Evolutionary conservation across 116 monocot species (phyloP).

Genomic region (Zostera marina): DNA sequence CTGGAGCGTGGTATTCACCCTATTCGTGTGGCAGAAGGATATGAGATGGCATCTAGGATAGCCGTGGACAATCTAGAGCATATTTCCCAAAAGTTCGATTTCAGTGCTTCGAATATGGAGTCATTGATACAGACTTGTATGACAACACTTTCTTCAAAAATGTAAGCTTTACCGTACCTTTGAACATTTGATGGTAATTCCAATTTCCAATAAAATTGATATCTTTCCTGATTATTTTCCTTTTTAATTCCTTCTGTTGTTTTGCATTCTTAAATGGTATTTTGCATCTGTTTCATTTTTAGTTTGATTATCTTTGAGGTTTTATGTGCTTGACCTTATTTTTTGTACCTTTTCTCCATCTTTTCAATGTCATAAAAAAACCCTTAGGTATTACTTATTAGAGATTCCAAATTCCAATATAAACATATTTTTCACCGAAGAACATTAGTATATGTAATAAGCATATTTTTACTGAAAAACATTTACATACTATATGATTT

Average conservation of each 20-base stretch:
- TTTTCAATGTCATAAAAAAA: too few species aligned
- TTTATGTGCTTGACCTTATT: too few species aligned
- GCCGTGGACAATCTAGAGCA: slow-evolving; percentile 72
- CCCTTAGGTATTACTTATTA: too few species aligned
- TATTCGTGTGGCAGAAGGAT: slow-evolving; percentile 83
- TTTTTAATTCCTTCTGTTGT: too few species aligned
- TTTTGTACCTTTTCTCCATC: too few species aligned
- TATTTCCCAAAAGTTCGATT: slow-evolving; percentile 69
- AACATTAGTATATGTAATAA: too few species aligned
- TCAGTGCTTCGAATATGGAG: slow-evolving; percentile 49
- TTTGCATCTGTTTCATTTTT: too few species aligned
- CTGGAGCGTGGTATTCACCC: slow-evolving; percentile 92
- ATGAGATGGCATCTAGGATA: slow-evolving; percentile 87
- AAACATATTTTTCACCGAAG: too few species aligned
- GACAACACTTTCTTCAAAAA: slow-evolving; percentile 76
- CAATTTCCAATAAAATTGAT: neutral
- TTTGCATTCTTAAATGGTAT: too few species aligned
- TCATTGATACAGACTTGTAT: slow-evolving; percentile 81
- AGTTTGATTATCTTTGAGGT: too few species aligned
- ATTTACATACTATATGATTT: neutral
- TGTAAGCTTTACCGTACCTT: slow-evolving; percentile 5
- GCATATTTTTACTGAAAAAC: too few species aligned
- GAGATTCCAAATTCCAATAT: too few species aligned
- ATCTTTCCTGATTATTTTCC: neutral
- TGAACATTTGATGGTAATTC: neutral